These are phyloP conservation scores for Penicillium pulvis DNA, from an alignment of 495 filamentous ascomycete genomes.

Conservation along the genomic window DNA sequence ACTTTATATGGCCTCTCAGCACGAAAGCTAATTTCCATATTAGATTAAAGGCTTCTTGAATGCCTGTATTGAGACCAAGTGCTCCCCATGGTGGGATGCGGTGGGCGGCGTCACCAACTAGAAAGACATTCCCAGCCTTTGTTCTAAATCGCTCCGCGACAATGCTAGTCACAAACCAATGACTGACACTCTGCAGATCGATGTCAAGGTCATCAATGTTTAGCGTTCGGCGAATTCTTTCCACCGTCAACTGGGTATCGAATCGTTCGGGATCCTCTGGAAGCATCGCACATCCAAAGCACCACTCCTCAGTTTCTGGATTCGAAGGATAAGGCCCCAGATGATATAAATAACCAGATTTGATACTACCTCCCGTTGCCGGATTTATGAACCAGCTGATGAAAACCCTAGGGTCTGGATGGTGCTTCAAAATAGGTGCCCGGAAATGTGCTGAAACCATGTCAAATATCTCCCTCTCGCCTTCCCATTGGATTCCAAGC, in stretches of 20 bases:
- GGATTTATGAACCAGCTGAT: constrained; percentile 26
- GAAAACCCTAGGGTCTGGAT: constrained; percentile 28
- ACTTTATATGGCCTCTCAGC: constrained; percentile 17
- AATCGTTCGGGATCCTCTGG: constrained; percentile 22
- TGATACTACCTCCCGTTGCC: constrained; percentile 19
- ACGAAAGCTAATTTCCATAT: constrained; percentile 51
- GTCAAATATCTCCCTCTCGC: constrained; percentile 23
- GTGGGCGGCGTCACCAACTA: constrained; percentile 56
- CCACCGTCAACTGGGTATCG: constrained; percentile 17
- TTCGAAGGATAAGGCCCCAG: constrained; percentile 19
- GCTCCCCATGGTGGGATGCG: constrained; percentile 51
- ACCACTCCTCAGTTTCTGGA: constrained; percentile 27
- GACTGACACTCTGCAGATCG: constrained; percentile 19
- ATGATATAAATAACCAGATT: constrained; percentile 23
- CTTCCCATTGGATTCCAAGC: constrained; percentile 17
- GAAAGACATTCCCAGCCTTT: constrained; percentile 39
- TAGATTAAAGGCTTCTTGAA: constrained; percentile 52
- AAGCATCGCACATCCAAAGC: constrained; percentile 24
- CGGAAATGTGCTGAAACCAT: constrained; percentile 27
- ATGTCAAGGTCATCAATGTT: constrained; percentile 21
- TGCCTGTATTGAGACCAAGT: constrained; percentile 54
- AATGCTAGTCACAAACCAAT: constrained; percentile 17
- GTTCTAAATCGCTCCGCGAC: constrained; percentile 17
- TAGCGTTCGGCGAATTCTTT: constrained; percentile 22
- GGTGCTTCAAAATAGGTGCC: constrained; percentile 22